Evolutionary conservation across 768 basidiomycete species (phyloP), one percentile per base, ranked within the genome.

Genomic region (Suillus cothurnatus): DNA sequence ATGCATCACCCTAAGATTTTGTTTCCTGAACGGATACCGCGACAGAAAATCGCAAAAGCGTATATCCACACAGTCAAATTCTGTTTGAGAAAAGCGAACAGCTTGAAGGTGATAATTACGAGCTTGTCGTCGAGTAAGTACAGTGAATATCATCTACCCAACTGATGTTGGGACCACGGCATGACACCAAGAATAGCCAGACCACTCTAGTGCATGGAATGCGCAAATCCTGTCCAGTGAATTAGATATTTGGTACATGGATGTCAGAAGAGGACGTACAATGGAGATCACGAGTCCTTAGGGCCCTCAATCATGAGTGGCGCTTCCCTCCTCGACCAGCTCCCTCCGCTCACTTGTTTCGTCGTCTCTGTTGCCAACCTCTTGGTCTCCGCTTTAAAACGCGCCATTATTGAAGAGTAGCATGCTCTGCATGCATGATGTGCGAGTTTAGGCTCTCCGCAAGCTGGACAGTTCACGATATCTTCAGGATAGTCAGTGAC

Each of bases 401-500:
- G 69, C 57, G 75, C 68, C 57, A 69, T 47, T 61, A 76, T 78
- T 28, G 70, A 64, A 39, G 76, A 70, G 71, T 92, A 96, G 76
- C 96, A 98, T 39, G 81, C 82, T 63, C 87, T 85, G 78, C 96
- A 99, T 17, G 95, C 79, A 74, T 96, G 89, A 73, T 97, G 95
- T 21, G 92, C 89, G 19, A 96, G 87, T 75, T 97, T 97, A 53
- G 94, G 88, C 19, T 82, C 80, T 32, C 96, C 96, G 70, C 96
- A 98, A 31, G 86, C 92, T n/a, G 93, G 88, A 72, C 96, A 99
- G 69, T 89, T 86, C 66, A 93, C 92, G 69, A 99, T 87, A 74
- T 96, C 96, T 99, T 63, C 8, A 60, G 28, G 9, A 65, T 31
- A 61, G 8, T 41, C 8, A 21, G 66, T 69, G 41, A 72, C 64